Evolutionary conservation across 1,284 basidiomycete species (phyloP), one percentile per base, ranked within the genome.

Genomic region (Ceratobasidium sp.): DNA sequence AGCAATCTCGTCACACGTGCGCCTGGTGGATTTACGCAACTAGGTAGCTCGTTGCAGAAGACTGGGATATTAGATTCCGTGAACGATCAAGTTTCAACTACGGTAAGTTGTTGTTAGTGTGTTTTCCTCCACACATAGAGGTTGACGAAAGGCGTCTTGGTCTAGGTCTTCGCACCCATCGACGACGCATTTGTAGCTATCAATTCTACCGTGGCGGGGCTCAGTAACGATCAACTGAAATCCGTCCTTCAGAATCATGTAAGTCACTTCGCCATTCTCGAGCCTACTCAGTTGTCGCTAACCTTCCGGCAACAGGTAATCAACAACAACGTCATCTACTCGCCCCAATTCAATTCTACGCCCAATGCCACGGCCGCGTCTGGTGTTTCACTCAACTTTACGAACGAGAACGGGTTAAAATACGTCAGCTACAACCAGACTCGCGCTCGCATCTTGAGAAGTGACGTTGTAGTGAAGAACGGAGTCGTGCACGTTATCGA

Each of bases 401-500:
- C 78, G 11, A 73, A 80, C 75, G 84, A 85, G 80, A 78, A 81
- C 8, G 81, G 82, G 11, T 84, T 84, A 10, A 77, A 82, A 1
- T 85, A 80, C 75, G 85, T 86, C 66, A 80, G 35, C 23, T 81
- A 79, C 3, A 85, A 82, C 71, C 82, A 82, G 76, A 79, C 81
- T 3, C 83, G 83, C 23, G 84, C 85, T 67, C 79, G 79, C 75
- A 84, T 86, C 79, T 78, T 86, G 56, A 77, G 80, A 54, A 80
- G 81, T 49, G 85, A 86, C 79, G 81, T 85, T 74, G 82, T 85
- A 77, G 80, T 82, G 69, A 74, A 80, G 71, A 85, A 85, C 80
- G 86, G 86, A 78, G 85, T 86, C 6, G 79, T 85, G 0, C 85
- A 85, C 79, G 79, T 83, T 20, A 85, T 86, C 76, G 84, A 86